Evolutionary conservation across 140 eudicot species (phyloP), one percentile per base, ranked within the genome.

Genomic region (Erigeron philadelphicus): DNA sequence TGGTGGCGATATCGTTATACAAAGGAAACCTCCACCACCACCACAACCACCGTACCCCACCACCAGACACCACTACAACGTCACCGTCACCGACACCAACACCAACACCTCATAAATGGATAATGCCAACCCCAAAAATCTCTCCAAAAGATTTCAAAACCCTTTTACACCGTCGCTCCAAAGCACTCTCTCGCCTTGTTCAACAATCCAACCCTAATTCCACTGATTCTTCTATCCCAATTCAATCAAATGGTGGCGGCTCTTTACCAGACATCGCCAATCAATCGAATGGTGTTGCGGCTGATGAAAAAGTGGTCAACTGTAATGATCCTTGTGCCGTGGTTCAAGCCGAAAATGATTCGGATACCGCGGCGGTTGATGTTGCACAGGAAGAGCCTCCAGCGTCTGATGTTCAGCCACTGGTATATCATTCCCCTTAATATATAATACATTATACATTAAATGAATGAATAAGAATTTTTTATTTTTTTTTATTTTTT

Each of bases 1-100:
- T 92, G 98, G 98, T 92, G 66, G 98, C 98, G 40, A 82, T 86
- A 42, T 84, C 95, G 1, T 53, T 92, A 38, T 92, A 92, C 85
- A 82, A 78, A 79, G 98, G 98, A 10, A 88, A 88, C 74, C 88
- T 92, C 49, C 98, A 92, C 86, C 83, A 83, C 13, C 84, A 79
- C 5, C 79, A 91, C 16, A 86, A 88, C 62, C 38, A 31, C 38
- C 38, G 38, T 31, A 31, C 38, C 4, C 38, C 38, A 31, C 38
- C 38, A 31, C 38, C 38, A 31, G 38, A 31, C 38, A 82, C 1
- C 25, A 21, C 25, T 21, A 21, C 25, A 21, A 0, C 25, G 25
- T 21, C 18, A 50, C n/a, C 15, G 1, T 4, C 17, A 50, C 6
- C 2, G 19, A 50, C n/a, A n/a, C 57, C 61, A 9, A 15, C 18